Evolutionary conservation across 2,329 filamentous ascomycete genomes (phyloP).

Genomic region (Malbranchea zuffiana): DNA sequence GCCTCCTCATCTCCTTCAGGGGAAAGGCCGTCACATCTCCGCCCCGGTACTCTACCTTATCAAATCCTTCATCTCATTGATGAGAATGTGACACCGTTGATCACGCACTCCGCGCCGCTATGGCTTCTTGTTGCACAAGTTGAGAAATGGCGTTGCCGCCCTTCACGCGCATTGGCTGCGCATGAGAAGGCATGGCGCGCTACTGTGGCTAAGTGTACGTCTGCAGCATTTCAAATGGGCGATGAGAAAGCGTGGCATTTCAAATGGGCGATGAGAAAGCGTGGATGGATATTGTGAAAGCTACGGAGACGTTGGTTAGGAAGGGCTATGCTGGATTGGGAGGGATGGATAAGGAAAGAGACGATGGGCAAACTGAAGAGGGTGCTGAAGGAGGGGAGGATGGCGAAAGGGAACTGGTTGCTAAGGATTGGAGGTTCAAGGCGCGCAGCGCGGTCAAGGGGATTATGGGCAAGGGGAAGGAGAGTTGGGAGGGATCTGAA

Average conservation of each 20-base stretch:
- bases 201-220: constrained; percentile 39
- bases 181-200: constrained; percentile 86
- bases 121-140: constrained; percentile 66
- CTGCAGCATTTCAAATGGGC: constrained; percentile 41
- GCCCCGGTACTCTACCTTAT: constrained; percentile 42
- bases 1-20: constrained; percentile 26
- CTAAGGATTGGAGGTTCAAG: constrained; percentile 78
- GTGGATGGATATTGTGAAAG: constrained; percentile 63
- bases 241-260: constrained; percentile 53
- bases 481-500: constrained; percentile 64
- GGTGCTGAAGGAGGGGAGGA: constrained; percentile 27
- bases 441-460: constrained; percentile 72
- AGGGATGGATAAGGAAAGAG: constrained; percentile 42
- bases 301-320: constrained; percentile 65
- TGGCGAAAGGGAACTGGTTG: constrained; percentile 51
- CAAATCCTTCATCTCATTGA: constrained; percentile 62
- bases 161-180: constrained; percentile 62
- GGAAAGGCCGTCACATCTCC: constrained; percentile 26
- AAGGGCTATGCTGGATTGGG: constrained; percentile 75
- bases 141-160: constrained; percentile 61
- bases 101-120: constrained; percentile 65
- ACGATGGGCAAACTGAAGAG: constrained; percentile 42
- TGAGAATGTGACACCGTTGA: constrained; percentile 63
- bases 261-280: constrained; percentile 48
- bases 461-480: constrained; percentile 70